These are phyloP conservation scores for Talaromyces funiculosus DNA, from an alignment of 2,329 filamentous ascomycete genomes.

Conservation along the genomic window DNA sequence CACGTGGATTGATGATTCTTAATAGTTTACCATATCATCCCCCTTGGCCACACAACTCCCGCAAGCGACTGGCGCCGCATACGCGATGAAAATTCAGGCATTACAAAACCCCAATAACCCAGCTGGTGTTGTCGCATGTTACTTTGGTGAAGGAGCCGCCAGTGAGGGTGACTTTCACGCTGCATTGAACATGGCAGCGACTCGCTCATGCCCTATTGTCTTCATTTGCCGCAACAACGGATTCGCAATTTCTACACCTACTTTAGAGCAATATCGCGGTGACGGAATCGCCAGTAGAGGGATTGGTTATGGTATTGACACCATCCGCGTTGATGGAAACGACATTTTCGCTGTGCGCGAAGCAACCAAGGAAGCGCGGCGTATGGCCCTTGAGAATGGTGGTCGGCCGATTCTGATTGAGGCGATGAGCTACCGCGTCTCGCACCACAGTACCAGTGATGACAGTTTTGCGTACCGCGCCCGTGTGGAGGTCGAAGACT, in stretches of 20 bases:
- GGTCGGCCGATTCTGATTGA: conserved; percentile 82
- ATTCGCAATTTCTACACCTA: conserved; percentile 84
- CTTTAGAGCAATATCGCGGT: conserved; percentile 82
- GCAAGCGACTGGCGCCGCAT: conserved; percentile 79
- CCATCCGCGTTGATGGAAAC: conserved; percentile 88
- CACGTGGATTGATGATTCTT: no score
- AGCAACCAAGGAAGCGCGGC: conserved; percentile 69
- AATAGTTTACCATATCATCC: conserved; percentile 67
- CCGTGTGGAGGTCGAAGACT: conserved; percentile 87
- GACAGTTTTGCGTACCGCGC: conserved; percentile 96
- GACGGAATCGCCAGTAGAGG: conserved; percentile 85
- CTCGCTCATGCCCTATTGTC: conserved; percentile 76
- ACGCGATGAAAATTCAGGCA: conserved; percentile 77
- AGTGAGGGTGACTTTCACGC: conserved; percentile 91
- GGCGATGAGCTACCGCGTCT: conserved; percentile 97
- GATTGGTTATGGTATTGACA: conserved; percentile 89
- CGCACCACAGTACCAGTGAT: conserved; percentile 93
- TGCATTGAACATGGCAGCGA: conserved; percentile 84
- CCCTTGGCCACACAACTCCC: conserved; percentile 84
- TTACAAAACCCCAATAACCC: conserved; percentile 63
- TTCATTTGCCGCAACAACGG: conserved; percentile 94
- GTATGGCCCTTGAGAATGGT: conserved; percentile 72
- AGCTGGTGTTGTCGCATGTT: conserved; percentile 68
- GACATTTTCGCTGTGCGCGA: conserved; percentile 85
- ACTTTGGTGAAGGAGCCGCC: conserved; percentile 86